Percentiles rank a stretch among this genome's conserved stretches.
Evolutionary conservation across 805 yeast genomes (phyloP).

Genomic region (Ogataea minuta): DNA sequence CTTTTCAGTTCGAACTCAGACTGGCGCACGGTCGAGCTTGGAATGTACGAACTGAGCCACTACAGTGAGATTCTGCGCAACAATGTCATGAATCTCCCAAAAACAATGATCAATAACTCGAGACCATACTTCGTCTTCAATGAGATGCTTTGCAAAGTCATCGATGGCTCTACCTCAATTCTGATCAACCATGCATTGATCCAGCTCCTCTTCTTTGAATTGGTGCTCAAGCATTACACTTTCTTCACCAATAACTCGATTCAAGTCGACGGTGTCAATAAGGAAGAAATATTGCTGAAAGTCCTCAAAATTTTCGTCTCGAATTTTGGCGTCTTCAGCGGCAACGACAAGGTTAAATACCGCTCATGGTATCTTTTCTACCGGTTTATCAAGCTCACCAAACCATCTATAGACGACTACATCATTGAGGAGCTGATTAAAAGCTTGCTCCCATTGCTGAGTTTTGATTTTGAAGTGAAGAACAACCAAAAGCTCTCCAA

Average conservation of each 20-base stretch:
- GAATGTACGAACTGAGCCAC: constrained; percentile 75
- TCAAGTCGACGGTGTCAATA: constrained; percentile 40
- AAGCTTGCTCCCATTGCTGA: constrained; percentile 60
- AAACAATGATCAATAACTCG: constrained; percentile 61
- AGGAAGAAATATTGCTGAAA: constrained; percentile 52
- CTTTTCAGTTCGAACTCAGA: constrained; percentile 34
- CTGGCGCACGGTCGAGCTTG: constrained; percentile 87
- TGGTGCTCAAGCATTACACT: constrained; percentile 74
- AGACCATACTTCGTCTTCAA: constrained; percentile 63
- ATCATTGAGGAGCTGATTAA: constrained; percentile 56
- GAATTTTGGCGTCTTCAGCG: constrained; percentile 77
- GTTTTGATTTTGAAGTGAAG: constrained; percentile 54
- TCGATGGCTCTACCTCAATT: constrained; percentile 35
- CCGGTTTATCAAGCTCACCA: constrained; percentile 75
- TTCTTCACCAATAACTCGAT: constrained; percentile 48
- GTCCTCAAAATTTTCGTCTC: constrained; percentile 78
- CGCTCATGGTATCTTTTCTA: constrained; percentile 91
- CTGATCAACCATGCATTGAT: constrained; percentile 74
- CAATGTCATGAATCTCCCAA: constrained; percentile 69
- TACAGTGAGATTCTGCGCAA: constrained; percentile 78
- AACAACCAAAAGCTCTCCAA: constrained; percentile 24
- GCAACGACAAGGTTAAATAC: constrained; percentile 67
- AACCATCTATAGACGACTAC: constrained; percentile 54
- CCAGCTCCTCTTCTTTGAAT: constrained; percentile 79
- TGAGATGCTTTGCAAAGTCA: constrained; percentile 53